Evolutionary conservation across 2,329 filamentous ascomycete species (phyloP), one percentile per base, ranked within the genome.

Genomic region (Trichoderma citrinoviride): DNA sequence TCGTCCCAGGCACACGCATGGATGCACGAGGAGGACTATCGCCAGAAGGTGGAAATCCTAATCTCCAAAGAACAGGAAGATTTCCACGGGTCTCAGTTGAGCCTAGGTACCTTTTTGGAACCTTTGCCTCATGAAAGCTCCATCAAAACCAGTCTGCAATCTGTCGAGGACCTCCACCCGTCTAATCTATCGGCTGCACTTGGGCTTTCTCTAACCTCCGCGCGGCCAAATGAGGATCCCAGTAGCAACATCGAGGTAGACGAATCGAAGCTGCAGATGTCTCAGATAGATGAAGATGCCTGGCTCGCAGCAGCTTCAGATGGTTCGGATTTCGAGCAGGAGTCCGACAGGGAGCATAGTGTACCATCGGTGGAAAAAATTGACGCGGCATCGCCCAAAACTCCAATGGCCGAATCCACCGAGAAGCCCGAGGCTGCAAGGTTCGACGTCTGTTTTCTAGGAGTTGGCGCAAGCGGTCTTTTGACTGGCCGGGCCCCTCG

Each of bases 21-120:
- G 94, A 90, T 97, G 63, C 93, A 97, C 70, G 94, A 98, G 74
- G 88, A 92, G 53, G 93, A 97, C 72, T 94, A 90, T 72, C 82
- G 86, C 37, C 80, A 87, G 49, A 83, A 90, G 70, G 80, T 96
- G 2, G 76, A 80, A 33, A 78, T 84, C 27, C 80, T 96, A 25
- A 85, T 91, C 8, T 73, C 78, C 1, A 81, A 89, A 25, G 93
- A 97, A 73, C 83, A 80, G 66, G 76, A 77, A 5, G 77, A 77
- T 27, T 75, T 79, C 25, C 79, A 75, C 17, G 47, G 50, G 17
- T 71, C 75, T 6, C 73, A 80, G 10, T 67, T 85, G 14, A 81
- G 79, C 0, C 93, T 94, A 70, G 85, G 90, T 29, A 83, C 78
- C 0, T 95, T 93, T 74, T 80, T 90, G 7, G 80, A 82, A 40